These are phyloP conservation scores for Xerocomus brunneocitrinus DNA, from an alignment of 768 basidiomycete species.

Conservation along the genomic window DNA sequence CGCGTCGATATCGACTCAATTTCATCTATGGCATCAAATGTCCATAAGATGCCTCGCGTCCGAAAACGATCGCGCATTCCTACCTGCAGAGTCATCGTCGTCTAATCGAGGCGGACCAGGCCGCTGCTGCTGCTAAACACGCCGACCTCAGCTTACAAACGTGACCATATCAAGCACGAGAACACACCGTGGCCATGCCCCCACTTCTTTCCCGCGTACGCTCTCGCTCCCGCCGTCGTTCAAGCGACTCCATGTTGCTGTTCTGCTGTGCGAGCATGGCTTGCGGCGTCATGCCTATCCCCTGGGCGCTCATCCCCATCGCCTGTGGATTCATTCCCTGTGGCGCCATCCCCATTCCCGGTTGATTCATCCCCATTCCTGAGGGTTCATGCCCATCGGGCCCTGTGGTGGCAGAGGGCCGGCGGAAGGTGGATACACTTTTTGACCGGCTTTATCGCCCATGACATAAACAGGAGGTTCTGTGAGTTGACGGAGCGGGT, in stretches of 20 bases:
- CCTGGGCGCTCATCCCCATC: slow-evolving; percentile 21
- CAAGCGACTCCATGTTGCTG: slow-evolving; percentile 64
- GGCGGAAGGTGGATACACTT: slow-evolving; percentile 40
- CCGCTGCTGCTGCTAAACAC: slow-evolving; percentile 29
- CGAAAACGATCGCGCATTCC: slow-evolving; percentile 1
- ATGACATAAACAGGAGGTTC: slow-evolving; percentile 67
- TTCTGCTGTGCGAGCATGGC: slow-evolving; percentile 74
- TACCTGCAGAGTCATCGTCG: slow-evolving; percentile 70
- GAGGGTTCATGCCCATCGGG: slow-evolving; percentile 24
- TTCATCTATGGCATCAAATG: slow-evolving; percentile 42
- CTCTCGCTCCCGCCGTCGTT: slow-evolving; percentile 59
- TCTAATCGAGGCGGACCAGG: slow-evolving; percentile 33
- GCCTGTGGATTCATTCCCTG: slow-evolving; percentile 25
- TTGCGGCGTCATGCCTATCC: slow-evolving; percentile 38
- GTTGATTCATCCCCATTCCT: slow-evolving; percentile 22
- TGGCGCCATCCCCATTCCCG: slow-evolving; percentile 21
- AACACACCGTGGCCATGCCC: slow-evolving; percentile 39
- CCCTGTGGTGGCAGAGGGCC: slow-evolving; percentile 30
- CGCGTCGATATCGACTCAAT: slow-evolving; percentile 68
- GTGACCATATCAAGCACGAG: neutral
- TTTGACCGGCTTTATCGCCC: slow-evolving; percentile 72
- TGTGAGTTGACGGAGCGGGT: slow-evolving; percentile 63
- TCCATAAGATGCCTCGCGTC: neutral
- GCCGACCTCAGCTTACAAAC: neutral
- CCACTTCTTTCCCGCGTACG: slow-evolving; percentile 45